Evolutionary conservation across 805 yeast genomes (phyloP).

Genomic region (Zygosaccharomyces gambellarensis): DNA sequence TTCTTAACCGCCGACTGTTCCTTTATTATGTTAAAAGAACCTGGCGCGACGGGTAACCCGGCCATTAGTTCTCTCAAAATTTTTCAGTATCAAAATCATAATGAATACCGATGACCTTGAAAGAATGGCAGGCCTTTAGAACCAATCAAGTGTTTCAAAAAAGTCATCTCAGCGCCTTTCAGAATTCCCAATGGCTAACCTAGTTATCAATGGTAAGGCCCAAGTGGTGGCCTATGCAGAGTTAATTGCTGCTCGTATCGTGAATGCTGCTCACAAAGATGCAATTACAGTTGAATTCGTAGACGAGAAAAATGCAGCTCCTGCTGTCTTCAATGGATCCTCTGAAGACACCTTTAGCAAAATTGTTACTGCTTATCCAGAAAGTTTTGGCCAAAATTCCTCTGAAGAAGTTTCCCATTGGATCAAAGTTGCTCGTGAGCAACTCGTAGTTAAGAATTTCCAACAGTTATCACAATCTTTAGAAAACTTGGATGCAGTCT

Average conservation of each 20-base stretch:
- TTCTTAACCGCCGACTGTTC: background rate
- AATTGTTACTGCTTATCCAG: constrained; percentile 51
- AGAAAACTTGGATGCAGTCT: constrained; percentile 74
- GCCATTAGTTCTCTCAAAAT: constrained; percentile 6
- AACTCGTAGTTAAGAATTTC: constrained; percentile 79
- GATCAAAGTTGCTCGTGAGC: constrained; percentile 61
- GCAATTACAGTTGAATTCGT: constrained; percentile 58
- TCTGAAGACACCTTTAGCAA: constrained; percentile 43
- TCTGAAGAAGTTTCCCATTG: constrained; percentile 48
- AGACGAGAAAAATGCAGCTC: constrained; percentile 64
- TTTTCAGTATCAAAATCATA: background rate
- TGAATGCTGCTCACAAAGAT: constrained; percentile 49
- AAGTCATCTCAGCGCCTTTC: background rate
- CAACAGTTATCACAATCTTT: constrained; percentile 73
- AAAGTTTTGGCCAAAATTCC: constrained; percentile 30
- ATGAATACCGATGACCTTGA: background rate
- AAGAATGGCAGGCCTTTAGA: background rate
- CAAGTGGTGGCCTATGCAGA: constrained; percentile 75
- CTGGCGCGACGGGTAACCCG: constrained; percentile 6
- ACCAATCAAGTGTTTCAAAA: background rate
- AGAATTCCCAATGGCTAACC: constrained; percentile 20
- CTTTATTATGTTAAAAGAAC: background rate
- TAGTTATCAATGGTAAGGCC: constrained; percentile 82
- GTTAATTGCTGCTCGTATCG: constrained; percentile 70
- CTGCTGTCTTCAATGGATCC: constrained; percentile 45